phyloP scores from a whole-genome alignment of 805 yeast species.

The Suhomyces faveliae region DNA sequence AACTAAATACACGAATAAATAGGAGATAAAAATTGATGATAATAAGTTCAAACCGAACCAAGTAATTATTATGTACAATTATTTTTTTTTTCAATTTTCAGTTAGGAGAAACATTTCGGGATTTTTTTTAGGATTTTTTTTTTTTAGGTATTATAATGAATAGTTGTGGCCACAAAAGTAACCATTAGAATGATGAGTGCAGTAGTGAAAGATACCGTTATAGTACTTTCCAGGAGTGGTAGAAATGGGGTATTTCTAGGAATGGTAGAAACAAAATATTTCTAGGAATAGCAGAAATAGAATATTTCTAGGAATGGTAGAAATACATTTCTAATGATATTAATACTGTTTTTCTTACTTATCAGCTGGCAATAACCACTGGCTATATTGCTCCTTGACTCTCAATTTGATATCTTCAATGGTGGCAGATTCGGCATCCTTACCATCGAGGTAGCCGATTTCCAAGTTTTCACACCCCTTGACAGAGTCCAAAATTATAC shows the following conservation, averaged over 20 bases:
- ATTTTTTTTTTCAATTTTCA: background rate
- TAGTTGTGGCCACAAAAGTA: background rate
- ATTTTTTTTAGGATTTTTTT: background rate
- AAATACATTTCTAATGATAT: background rate
- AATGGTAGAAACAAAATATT: background rate
- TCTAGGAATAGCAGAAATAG: too few relatives aligned
- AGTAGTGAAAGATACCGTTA: too few relatives aligned
- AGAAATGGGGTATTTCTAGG: too few relatives aligned
- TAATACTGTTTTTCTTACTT: slow-evolving; percentile 3
- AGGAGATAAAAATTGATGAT: background rate
- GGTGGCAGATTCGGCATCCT: slow-evolving; percentile 27
- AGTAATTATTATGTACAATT: slow-evolving; percentile 1
- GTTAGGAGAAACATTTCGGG: background rate
- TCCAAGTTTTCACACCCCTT: slow-evolving; percentile 54
- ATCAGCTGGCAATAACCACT: slow-evolving; percentile 62
- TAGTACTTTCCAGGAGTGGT: too few relatives aligned
- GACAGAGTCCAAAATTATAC: slow-evolving; percentile 52
- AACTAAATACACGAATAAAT: slow-evolving; percentile 1
- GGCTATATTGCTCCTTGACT: slow-evolving; percentile 53
- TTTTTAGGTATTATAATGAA: background rate
- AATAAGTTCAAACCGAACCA: background rate
- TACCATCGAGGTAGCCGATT: slow-evolving; percentile 36
- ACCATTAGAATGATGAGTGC: background rate
- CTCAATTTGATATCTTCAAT: slow-evolving; percentile 57
- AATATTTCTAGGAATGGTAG: background rate